Evolutionary conservation across 2,329 filamentous ascomycete genomes (phyloP), one percentile per base, ranked within the genome.

Genomic region (Lasiodiplodia citricola): DNA sequence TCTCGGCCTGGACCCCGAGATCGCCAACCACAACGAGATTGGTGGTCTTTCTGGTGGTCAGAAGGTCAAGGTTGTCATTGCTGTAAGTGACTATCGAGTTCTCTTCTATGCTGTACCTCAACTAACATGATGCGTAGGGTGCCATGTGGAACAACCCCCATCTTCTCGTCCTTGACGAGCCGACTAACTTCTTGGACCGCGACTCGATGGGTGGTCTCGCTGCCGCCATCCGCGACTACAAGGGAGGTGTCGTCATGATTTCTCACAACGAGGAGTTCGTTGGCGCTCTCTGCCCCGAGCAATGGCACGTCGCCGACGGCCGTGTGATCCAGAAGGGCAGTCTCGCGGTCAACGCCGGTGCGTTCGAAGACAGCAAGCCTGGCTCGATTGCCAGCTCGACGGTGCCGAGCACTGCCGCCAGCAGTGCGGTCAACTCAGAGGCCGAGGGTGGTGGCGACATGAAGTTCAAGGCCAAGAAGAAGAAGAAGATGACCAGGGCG

Each of bases 181-280:
- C 96, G 69, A 98, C 96, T 80, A 99, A 99, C 85, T 99, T 97
- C 88, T 90, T 99, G 85, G 96, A 99, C 79, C 94, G 96, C 75
- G 96, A 99, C 83, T 97, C 94, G 18, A 90, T 99, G 21, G 96
- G 96, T 77, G 96, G 95, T 81, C 88, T 99, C 67, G 94, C 96
- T n/a, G 94, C 97, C 51, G 96, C 96, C 73, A 98, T 99, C 76
- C 93, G 94, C 74, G 96, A 98, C 78, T 99, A 96, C 89, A 96
- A 94, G 85, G 96, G 96, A 73, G 96, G 96, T 81, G 96, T 99
- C 2, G 94, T 99, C 72, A 97, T 99, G 90, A 99, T 99, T 82
- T 97, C 94, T 71, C 96, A 99, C 84, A 98, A 99, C 87, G 94
- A 98, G 79, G 96, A 99, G 81, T 99, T 99, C 76, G 94, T 99